Base-by-base conservation (phyloP, 257 asterid species). In the Fraxinus americana region DNA sequence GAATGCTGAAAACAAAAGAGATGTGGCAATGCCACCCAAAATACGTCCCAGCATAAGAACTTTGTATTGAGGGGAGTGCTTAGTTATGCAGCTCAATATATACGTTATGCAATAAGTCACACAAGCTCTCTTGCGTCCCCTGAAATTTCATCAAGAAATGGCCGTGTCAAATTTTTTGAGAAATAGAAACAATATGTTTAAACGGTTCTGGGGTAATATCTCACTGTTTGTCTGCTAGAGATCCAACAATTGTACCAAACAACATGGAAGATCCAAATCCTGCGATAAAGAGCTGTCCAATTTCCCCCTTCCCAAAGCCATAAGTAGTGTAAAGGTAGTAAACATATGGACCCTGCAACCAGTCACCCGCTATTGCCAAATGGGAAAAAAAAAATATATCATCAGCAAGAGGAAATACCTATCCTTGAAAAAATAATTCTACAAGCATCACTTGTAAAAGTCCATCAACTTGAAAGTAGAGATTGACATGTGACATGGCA, bases 281-380 rank as follows among this genome's bases (percentile, higher is more conserved):
- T 32, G 72, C 72, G 14, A 67, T 67, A 67, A 67, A 70, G 74
- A 70, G 74, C 25, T 70, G 74, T 70, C 74, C 74, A 19, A 70
- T 70, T 41, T 70, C 74, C 27, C 50, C 74, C 29, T 70, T 70
- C 52, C 74, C 74, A 70, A 38, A 70, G 32, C 74, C 74, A 70
- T 70, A 70, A 2, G 74, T 70, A 17, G 50, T 35, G 29, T 70
- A 70, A 70, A 70, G 74, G 74, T 70, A 70, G 74, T 70, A 70
- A 19, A 70, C 74, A 38, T 70, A 70, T 36, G 74, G 74, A 70
- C 74, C 74, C 23, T 70, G 74, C 74, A 70, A 70, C 50, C 54
- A 70, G 27, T 70, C 74, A 10, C 74, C 74, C 12, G 48, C 74
- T 70, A 14, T 70, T 35, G 57, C 50, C 48, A 38, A 1, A 38